Percentiles rank a stretch among this genome's conserved stretches.
These are phyloP conservation scores for Termitomyces sp. DNA, from an alignment of 768 basidiomycete species.

Conservation along the genomic window DNA sequence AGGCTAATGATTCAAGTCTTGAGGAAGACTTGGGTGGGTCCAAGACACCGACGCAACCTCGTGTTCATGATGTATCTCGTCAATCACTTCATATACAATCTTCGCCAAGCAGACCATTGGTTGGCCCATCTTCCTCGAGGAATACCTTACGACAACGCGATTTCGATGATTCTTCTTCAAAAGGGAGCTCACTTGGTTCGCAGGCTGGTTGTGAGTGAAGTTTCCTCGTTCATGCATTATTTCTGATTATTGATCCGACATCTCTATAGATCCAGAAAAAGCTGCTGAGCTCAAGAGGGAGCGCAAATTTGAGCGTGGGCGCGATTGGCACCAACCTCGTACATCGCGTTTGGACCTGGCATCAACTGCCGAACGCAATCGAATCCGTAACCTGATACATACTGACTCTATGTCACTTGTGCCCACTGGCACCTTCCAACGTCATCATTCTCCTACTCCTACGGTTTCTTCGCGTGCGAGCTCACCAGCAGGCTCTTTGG, in stretches of 20 bases:
- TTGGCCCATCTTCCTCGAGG: slow-evolving; percentile 14
- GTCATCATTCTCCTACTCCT: slow-evolving; percentile 25
- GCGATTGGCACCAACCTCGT: slow-evolving; percentile 49
- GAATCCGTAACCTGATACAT: slow-evolving; percentile 23
- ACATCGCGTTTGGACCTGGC: slow-evolving; percentile 32
- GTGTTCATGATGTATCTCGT: slow-evolving; percentile 17
- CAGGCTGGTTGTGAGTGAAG: slow-evolving; percentile 43
- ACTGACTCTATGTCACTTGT: slow-evolving; percentile 29
- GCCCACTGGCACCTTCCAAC: slow-evolving; percentile 18
- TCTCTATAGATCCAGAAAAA: slow-evolving; percentile 38
- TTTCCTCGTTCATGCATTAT: background rate
- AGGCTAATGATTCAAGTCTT: slow-evolving; percentile 18
- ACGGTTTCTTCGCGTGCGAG: slow-evolving; percentile 27
- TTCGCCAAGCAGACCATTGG: slow-evolving; percentile 11
- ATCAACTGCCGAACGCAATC: slow-evolving; percentile 7
- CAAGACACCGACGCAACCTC: slow-evolving; percentile 11
- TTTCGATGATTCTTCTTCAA: slow-evolving; percentile 36
- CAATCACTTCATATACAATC: slow-evolving; percentile 12
- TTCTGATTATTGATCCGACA: background rate
- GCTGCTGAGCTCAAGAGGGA: slow-evolving; percentile 6
- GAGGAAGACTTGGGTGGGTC: slow-evolving; percentile 44
- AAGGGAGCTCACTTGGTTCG: slow-evolving; percentile 40
- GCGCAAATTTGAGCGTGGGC: slow-evolving; percentile 23
- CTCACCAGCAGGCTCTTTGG: slow-evolving; percentile 35
- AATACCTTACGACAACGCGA: slow-evolving; percentile 23